A percentile compares a stretch with the other conserved stretches of the same genome.
phyloP scores from a whole-genome alignment of 495 filamentous ascomycete species.

The Neurospora sp. region DNA sequence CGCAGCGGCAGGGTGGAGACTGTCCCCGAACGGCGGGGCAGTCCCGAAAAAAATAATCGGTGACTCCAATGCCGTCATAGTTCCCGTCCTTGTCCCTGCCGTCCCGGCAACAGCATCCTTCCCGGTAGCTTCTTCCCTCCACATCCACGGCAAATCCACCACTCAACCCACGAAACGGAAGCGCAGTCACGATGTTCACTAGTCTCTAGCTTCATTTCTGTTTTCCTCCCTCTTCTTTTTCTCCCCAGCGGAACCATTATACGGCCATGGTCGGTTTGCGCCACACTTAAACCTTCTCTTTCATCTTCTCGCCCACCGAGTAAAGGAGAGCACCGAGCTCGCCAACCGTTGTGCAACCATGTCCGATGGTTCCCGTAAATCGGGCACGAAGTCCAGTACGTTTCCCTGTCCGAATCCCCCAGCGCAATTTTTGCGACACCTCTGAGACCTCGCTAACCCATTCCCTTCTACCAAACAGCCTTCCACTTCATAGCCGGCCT shows the following conservation, averaged over 20 bases:
- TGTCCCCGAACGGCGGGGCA: not conserved
- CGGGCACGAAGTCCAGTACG: constrained; percentile 25
- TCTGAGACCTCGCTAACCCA: not conserved
- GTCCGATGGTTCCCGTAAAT: constrained; percentile 26
- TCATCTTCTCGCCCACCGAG: not conserved
- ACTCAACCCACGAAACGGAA: not conserved
- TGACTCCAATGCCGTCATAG: not conserved
- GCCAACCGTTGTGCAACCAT: constrained; percentile 12
- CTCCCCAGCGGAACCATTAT: not conserved
- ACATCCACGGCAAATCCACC: not conserved
- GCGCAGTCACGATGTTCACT: not conserved
- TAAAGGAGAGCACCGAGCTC: not conserved
- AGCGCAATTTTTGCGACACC: not conserved
- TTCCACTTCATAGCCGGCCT: constrained; percentile 90
- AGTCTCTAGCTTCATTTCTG: not conserved
- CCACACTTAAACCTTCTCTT: not conserved
- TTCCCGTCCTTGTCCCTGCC: not conserved
- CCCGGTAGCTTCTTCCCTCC: not conserved
- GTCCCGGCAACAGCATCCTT: not conserved
- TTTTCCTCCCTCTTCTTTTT: not conserved
- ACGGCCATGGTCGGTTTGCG: not conserved
- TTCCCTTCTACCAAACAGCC: constrained; percentile 14
- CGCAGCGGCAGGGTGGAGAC: not conserved
- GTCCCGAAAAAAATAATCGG: not conserved
- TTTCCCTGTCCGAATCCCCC: not conserved